Evolutionary conservation across 176 grass and related monocot genomes (phyloP), one percentile per base, ranked within the genome.

Genomic region (Rhynchospora breviuscula): DNA sequence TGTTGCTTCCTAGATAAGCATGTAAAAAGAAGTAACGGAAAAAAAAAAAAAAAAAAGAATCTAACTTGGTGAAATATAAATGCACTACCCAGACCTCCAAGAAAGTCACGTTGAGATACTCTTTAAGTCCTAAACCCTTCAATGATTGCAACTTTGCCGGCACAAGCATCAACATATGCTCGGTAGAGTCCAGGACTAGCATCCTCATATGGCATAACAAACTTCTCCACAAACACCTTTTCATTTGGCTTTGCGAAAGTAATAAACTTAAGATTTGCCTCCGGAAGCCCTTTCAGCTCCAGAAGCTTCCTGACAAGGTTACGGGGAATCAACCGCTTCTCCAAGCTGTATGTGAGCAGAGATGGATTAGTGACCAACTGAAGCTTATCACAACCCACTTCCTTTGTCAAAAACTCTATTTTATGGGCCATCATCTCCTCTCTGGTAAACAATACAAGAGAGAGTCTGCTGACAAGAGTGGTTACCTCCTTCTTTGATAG

Each of bases 291-390:
- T 73, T 66, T 91, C 44, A 74, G 81, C 59, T 69, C 70, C 61
- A 97, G 29, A 25, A 56, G 21, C 45, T 88, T 78, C 29, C 79
- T 31, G 31, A 51, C 87, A 4, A 75, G 94, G 86, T 75, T 80
- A 17, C 87, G 85, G 17, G 87, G 91, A 1, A 83, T 25, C 67
- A 91, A 69, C 87, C 91, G 79, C 84, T 93, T 90, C 51, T 85
- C 46, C 49, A 97, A 81, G 69, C 91, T 91, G 33, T 48, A 78
- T 6, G 59, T 84, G 59, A 97, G 60, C 40, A 97, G 5, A 53
- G 66, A 44, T 18, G 91, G 89, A 25, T 58, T 67, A 52, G n/a
- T n/a, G n/a, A n/a, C n/a, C n/a, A n/a, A n/a, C n/a, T n/a, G n/a
- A n/a, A n/a, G n/a, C 4, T 25, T 43, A 21, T 23, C 3, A 85